These are phyloP conservation scores for Penicillium waksmanii DNA, from an alignment of 495 filamentous ascomycete genomes.

Conservation along the genomic window DNA sequence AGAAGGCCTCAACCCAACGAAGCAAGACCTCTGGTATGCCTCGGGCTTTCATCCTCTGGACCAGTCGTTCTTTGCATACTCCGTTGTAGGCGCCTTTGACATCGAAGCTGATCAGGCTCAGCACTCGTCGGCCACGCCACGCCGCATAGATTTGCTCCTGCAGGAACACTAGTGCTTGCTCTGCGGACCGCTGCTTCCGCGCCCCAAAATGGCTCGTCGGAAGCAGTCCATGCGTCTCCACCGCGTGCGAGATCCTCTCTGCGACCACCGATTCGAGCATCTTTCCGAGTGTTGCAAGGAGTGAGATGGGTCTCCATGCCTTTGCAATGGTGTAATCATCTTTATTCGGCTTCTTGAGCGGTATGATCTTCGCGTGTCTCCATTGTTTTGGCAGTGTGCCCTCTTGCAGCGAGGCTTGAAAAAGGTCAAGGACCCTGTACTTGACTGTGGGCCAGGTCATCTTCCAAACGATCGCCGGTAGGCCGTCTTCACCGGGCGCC, in stretches of 20 bases:
- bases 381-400: conserved; percentile 16
- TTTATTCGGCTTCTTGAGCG: conserved; percentile 28
- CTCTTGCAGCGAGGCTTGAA: conserved; percentile 19
- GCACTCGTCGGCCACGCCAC: conserved; percentile 21
- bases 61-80: conserved; percentile 37
- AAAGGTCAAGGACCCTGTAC: conserved; percentile 25
- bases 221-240: conserved; percentile 25
- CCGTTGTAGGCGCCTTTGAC: conserved; percentile 48
- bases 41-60: conserved; percentile 36
- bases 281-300: conserved; percentile 35
- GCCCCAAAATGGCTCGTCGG: conserved; percentile 9
- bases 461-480: conserved; percentile 33
- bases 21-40: conserved; percentile 33
- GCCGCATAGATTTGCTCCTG: conserved; percentile 32
- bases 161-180: conserved; percentile 31
- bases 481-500: conserved; percentile 26
- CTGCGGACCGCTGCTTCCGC: conserved; percentile 16
- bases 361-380: conserved; percentile 24
- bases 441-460: conserved; percentile 33
- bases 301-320: conserved; percentile 33
- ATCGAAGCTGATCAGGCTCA: conserved; percentile 44
- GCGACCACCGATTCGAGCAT: conserved; percentile 33
- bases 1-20: conserved; percentile 40
- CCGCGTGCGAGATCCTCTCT: conserved; percentile 29
- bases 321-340: conserved; percentile 28